A percentile compares a stretch with the other conserved stretches of the same genome.
Evolutionary conservation across 306 rosid species (phyloP).

Genomic region (Medicago lupulina): DNA sequence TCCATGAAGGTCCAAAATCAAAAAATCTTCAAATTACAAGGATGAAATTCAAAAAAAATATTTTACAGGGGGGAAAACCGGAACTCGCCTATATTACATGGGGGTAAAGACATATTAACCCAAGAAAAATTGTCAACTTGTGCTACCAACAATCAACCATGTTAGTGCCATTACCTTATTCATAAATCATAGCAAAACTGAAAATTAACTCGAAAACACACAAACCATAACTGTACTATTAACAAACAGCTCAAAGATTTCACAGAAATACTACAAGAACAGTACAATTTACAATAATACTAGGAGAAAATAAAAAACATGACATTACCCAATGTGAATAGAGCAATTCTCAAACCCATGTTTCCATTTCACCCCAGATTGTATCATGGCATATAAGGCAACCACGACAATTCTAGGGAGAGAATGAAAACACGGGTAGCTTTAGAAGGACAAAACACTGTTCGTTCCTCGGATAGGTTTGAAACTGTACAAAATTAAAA

Average conservation of each 20-base stretch:
- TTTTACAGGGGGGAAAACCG: too few relatives aligned
- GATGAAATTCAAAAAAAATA: too few relatives aligned
- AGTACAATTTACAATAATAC: neutral
- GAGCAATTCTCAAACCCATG: constrained; percentile 37
- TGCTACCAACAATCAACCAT: too few relatives aligned
- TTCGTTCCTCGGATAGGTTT: too few relatives aligned
- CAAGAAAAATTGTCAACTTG: too few relatives aligned
- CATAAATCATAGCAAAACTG: neutral
- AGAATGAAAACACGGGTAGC: constrained; percentile 52
- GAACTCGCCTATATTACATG: too few relatives aligned
- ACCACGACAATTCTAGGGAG: constrained; percentile 48
- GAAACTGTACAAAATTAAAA: too few relatives aligned
- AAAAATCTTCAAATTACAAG: too few relatives aligned
- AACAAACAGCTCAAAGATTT: neutral
- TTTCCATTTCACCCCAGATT: constrained; percentile 56
- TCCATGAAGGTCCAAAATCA: too few relatives aligned
- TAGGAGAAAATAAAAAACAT: neutral
- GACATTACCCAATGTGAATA: neutral
- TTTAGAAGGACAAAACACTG: too few relatives aligned
- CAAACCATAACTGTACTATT: too few relatives aligned
- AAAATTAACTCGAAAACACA: neutral
- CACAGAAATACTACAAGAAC: neutral
- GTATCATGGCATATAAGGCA: neutral
- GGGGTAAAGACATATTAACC: too few relatives aligned
- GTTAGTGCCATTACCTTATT: neutral